These are phyloP conservation scores for Iris pallida DNA, from an alignment of 116 monocot genomes.

Conservation along the genomic window DNA sequence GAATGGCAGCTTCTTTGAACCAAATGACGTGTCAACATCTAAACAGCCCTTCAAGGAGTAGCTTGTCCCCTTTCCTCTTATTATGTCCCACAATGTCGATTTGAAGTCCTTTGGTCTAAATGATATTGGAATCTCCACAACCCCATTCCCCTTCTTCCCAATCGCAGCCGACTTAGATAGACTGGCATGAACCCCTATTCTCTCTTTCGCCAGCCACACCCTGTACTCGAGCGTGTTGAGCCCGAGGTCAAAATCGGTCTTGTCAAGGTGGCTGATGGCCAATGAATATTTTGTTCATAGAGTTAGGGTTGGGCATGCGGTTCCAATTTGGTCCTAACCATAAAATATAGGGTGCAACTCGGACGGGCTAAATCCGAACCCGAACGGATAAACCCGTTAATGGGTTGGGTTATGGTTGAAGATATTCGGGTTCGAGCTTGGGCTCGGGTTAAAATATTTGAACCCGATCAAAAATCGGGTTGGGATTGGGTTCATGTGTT, in stretches of 20 bases:
- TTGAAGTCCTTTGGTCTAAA: conserved; percentile 42
- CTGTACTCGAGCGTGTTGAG: conserved; percentile 33
- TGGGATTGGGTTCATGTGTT: too few relatives aligned
- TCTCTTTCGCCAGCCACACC: conserved; percentile 27
- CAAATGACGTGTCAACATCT: conserved; percentile 41
- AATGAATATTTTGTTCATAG: too few relatives aligned
- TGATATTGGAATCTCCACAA: conserved; percentile 26
- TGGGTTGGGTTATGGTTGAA: too few relatives aligned
- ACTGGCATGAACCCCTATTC: conserved; percentile 17
- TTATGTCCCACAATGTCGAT: conserved; percentile 41
- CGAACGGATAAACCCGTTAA: too few relatives aligned
- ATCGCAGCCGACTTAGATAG: conserved; percentile 17
- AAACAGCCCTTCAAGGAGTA: conserved; percentile 43
- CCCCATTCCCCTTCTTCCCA: conserved; percentile 17
- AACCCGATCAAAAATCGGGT: too few relatives aligned
- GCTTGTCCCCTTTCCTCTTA: conserved; percentile 22
- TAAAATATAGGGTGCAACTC: too few relatives aligned
- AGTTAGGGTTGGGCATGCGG: too few relatives aligned
- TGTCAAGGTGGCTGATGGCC: conserved; percentile 41
- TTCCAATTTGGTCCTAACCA: too few relatives aligned
- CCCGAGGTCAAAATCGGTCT: conserved; percentile 40
- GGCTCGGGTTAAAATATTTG: too few relatives aligned
- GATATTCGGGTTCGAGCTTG: too few relatives aligned
- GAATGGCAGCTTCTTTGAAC: conserved; percentile 41
- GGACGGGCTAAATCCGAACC: too few relatives aligned